A percentile compares a stretch with the other conserved stretches of the same genome.
Conservation (phyloP, 2,329 filamentous ascomycete genomes). For the Sporothrix curviconia region DNA sequence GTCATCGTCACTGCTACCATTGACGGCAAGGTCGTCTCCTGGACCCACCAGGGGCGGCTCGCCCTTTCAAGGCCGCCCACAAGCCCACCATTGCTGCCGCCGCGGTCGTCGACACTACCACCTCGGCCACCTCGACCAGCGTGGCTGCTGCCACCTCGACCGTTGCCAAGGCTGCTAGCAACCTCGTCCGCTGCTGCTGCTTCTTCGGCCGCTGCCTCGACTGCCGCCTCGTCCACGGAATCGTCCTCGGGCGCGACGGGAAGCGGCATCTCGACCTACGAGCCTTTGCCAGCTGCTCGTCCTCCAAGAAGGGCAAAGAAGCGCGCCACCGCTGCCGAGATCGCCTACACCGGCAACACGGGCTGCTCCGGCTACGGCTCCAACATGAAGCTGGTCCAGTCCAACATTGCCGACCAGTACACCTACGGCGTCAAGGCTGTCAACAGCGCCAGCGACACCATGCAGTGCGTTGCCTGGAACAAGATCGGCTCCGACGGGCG, state of each 20-base stretch:
- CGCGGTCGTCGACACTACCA: neutral
- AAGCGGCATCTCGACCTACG: constrained; percentile 21
- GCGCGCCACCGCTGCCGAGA: constrained; percentile 41
- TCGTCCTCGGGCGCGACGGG: constrained; percentile 57
- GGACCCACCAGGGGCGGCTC: constrained; percentile 23
- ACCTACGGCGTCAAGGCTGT: constrained; percentile 38
- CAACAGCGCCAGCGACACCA: constrained; percentile 26
- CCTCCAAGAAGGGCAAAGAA: constrained; percentile 27
- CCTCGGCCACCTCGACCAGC: neutral
- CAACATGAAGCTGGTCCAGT: constrained; percentile 43
- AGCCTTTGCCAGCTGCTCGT: constrained; percentile 31
- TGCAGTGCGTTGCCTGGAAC: constrained; percentile 42
- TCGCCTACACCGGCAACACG: constrained; percentile 42
- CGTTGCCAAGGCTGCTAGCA: neutral
- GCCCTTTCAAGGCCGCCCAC: constrained; percentile 25
- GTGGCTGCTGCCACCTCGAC: constrained; percentile 19
- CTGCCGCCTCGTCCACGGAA: neutral
- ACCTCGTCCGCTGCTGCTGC: neutral
- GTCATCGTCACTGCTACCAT: constrained; percentile 23
- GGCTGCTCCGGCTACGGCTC: constrained; percentile 40
- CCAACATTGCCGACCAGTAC: constrained; percentile 34
- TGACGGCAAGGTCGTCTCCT: constrained; percentile 24
- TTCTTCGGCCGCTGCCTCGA: neutral
- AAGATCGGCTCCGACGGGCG: constrained; percentile 43
- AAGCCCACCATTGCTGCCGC: constrained; percentile 18